A percentile compares a stretch with the other conserved stretches of the same genome.
These are phyloP conservation scores for Rhizodiscina lignyota DNA, from an alignment of 495 filamentous ascomycete species.

Conservation along the genomic window DNA sequence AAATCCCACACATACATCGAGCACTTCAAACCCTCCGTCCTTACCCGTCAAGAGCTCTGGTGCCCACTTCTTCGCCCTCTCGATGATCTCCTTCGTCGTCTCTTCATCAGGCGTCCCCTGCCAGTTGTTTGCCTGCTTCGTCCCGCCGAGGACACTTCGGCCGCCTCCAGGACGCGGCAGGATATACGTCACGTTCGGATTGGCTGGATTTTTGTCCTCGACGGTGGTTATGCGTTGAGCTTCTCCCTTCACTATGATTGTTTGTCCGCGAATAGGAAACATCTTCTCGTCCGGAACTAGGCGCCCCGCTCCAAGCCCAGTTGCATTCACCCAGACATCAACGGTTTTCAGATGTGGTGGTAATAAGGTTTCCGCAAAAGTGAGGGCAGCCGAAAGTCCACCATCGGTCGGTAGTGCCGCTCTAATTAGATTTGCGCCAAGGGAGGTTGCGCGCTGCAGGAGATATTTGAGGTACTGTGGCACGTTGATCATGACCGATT, in stretches of 20 bases:
- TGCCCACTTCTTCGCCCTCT: constrained; percentile 14
- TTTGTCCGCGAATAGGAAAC: constrained; percentile 20
- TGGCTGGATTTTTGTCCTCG: background rate
- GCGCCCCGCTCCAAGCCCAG: constrained; percentile 15
- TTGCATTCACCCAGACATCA: constrained; percentile 13
- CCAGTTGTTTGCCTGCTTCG: constrained; percentile 20
- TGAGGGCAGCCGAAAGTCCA: constrained; percentile 1
- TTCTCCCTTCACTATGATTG: constrained; percentile 18
- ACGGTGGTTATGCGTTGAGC: constrained; percentile 2
- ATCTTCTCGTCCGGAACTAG: constrained; percentile 15
- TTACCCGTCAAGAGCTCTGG: constrained; percentile 20
- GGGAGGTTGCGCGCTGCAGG: background rate
- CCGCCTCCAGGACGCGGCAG: constrained; percentile 22
- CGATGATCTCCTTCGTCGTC: constrained; percentile 18
- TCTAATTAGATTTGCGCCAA: constrained; percentile 2
- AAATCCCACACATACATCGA: constrained; percentile 23
- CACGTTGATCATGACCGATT: constrained; percentile 7
- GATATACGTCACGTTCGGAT: constrained; percentile 12
- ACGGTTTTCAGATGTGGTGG: background rate
- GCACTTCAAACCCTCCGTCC: constrained; percentile 21
- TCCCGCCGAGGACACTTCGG: constrained; percentile 23
- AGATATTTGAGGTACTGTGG: constrained; percentile 4
- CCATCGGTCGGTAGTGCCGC: constrained; percentile 1
- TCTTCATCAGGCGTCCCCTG: constrained; percentile 15
- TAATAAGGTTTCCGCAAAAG: constrained; percentile 2